These are phyloP conservation scores for Cavenderia fasciculata DNA, from an alignment of 78 protist species.

Conservation along the genomic window DNA sequence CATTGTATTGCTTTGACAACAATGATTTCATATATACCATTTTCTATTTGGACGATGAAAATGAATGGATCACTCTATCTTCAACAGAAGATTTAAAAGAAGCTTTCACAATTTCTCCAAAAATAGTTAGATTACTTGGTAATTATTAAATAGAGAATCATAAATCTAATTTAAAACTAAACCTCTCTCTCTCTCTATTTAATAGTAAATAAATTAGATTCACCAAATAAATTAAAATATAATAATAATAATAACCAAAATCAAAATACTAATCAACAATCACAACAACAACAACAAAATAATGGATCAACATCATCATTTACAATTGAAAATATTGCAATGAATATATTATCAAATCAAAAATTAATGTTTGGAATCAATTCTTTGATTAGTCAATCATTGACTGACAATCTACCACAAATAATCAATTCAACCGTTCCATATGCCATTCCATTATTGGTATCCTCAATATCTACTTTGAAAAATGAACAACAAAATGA, in stretches of 20 bases:
- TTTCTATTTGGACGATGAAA: slow-evolving; percentile 64
- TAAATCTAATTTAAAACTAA: not conserved
- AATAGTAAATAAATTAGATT: not conserved
- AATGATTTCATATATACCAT: slow-evolving; percentile 46
- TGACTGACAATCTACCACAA: slow-evolving; percentile 22
- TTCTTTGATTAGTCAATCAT: slow-evolving; percentile 11
- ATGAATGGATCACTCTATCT: slow-evolving; percentile 73
- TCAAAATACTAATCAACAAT: not conserved
- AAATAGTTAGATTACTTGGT: slow-evolving; percentile 25
- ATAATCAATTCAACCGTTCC: slow-evolving; percentile 62
- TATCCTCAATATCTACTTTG: slow-evolving; percentile 27
- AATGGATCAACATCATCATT: not conserved
- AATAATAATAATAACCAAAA: slow-evolving; percentile 16
- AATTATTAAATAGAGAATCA: not conserved
- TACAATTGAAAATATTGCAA: slow-evolving; percentile 29
- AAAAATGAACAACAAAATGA: not conserved
- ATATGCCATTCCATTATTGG: slow-evolving; percentile 45
- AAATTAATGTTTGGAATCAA: not conserved
- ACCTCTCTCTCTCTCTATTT: not conserved
- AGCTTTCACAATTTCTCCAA: slow-evolving; percentile 19
- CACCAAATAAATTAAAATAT: not conserved
- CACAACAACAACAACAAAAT: not conserved
- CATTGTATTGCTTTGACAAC: slow-evolving; percentile 24
- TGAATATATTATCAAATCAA: slow-evolving; percentile 24
- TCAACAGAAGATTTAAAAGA: slow-evolving; percentile 76